Evolutionary conservation across 768 basidiomycete species (phyloP).

Genomic region (Leucocoprinus birnbaumii): DNA sequence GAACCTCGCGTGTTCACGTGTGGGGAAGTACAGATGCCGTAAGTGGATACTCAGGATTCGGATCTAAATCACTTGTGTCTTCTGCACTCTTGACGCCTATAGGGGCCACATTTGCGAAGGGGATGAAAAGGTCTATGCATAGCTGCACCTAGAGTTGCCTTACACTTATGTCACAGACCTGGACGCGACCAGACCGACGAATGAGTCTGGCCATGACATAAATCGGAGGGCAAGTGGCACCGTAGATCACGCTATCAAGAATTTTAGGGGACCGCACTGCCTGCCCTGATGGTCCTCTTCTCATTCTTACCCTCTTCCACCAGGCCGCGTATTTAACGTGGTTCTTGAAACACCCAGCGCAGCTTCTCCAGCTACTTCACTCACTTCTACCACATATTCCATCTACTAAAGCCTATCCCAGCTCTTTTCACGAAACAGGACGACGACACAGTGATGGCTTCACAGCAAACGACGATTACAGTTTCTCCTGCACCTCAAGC

Average conservation of each 20-base stretch:
- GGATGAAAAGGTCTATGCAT: too few species aligned
- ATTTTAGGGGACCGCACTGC: conserved; percentile 2
- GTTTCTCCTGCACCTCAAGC: conserved; percentile 6
- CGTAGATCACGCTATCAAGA: conserved; percentile 8
- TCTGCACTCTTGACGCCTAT: too few species aligned
- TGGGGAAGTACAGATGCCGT: too few species aligned
- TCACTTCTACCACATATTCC: background rate
- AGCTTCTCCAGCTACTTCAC: background rate
- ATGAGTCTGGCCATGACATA: background rate
- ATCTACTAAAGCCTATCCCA: background rate
- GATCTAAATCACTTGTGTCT: too few species aligned
- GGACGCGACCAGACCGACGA: background rate
- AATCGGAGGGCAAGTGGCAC: conserved; percentile 6
- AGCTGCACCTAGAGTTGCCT: too few species aligned
- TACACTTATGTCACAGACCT: too few species aligned
- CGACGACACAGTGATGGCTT: background rate
- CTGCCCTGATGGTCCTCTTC: conserved; percentile 9
- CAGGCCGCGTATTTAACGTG: conserved; percentile 1
- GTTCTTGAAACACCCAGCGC: background rate
- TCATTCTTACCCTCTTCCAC: background rate
- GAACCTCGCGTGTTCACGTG: too few species aligned
- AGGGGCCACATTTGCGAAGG: too few species aligned
- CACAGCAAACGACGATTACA: background rate
- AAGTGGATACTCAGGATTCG: too few species aligned
- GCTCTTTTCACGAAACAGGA: too few species aligned